Evolutionary conservation across 257 asterid species (phyloP), one percentile per base, ranked within the genome.

Genomic region (Scutellaria galericulata): DNA sequence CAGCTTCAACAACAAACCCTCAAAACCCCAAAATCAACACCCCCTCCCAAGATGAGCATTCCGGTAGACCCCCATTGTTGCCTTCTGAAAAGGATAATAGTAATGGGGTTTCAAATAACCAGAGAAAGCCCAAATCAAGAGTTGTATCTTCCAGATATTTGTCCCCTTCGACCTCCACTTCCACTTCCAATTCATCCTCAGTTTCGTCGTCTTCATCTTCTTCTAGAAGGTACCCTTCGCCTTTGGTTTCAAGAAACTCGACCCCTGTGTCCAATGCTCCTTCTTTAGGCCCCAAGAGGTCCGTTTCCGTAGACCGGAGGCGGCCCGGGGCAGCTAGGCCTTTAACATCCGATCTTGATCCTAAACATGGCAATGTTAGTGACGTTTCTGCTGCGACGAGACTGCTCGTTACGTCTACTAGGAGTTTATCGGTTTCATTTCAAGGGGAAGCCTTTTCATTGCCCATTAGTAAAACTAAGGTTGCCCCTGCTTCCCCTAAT

Each of bases 381-480:
- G 95, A 86, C 44, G 78, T 84, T 73, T 89, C 99, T 15, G 87
- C 87, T 18, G 99, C 99, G 60, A 73, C 93, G 0, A 88, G 85
- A 85, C 82, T 84, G 31, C 86, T 92, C 22, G 86, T 94, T 18
- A 90, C 95, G 42, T 93, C 97, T 35, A 85, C 95, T 57, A 73
- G 98, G 81, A 88, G 99, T 78, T 80, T 90, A 42, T 90, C 99
- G 0, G 99, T 92, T 79, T 95, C 99, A 7, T 95, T 92, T 71
- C 99, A 90, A 74, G 99, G 99, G 53, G 99, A 88, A 77, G 79
- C 96, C 13, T 92, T 86, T 82, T 85, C 98, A 0, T 78, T 92
- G 64, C 99, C 98, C 13, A 76, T 89, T 64, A 89, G 97, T 51
- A 91, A 89, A 87, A 85, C 96, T 35, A 95, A 90, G 83, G 88